phyloP scores from a whole-genome alignment of 257 asterid species.

The Penstemon davidsonii region DNA sequence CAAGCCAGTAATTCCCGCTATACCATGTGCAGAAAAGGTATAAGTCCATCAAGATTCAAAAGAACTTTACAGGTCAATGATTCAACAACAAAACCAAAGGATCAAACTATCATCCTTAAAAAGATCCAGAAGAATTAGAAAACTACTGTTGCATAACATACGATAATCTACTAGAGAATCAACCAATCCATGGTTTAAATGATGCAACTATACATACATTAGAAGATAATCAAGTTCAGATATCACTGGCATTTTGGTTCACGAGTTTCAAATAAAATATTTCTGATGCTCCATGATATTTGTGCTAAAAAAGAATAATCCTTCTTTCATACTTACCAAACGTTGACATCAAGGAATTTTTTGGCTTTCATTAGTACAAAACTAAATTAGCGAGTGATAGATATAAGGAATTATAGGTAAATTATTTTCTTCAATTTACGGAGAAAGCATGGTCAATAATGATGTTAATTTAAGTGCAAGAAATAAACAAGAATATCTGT shows the following conservation, averaged over 20 bases:
- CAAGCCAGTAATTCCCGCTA: conserved; percentile 97
- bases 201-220: background rate
- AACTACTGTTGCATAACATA: background rate
- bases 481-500: too few species aligned
- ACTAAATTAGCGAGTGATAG: background rate
- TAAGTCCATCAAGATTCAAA: conserved; percentile 28
- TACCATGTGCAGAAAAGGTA: conserved; percentile 36
- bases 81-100: background rate
- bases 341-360: too few species aligned
- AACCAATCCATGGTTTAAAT: background rate
- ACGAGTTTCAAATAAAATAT: background rate
- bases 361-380: background rate
- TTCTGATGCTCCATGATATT: background rate
- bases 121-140: conserved; percentile 1
- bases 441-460: too few species aligned
- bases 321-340: background rate
- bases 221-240: background rate
- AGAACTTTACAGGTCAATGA: background rate
- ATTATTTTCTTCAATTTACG: too few species aligned
- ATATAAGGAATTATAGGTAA: too few species aligned
- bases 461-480: too few species aligned
- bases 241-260: background rate
- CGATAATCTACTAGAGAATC: background rate
- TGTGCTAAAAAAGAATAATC: background rate
- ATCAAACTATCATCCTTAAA: conserved; percentile 6